Evolutionary conservation across 192 early-diverging fungal species (phyloP), one percentile per base, ranked within the genome.

Genomic region (Helicostylum pulchrum): DNA sequence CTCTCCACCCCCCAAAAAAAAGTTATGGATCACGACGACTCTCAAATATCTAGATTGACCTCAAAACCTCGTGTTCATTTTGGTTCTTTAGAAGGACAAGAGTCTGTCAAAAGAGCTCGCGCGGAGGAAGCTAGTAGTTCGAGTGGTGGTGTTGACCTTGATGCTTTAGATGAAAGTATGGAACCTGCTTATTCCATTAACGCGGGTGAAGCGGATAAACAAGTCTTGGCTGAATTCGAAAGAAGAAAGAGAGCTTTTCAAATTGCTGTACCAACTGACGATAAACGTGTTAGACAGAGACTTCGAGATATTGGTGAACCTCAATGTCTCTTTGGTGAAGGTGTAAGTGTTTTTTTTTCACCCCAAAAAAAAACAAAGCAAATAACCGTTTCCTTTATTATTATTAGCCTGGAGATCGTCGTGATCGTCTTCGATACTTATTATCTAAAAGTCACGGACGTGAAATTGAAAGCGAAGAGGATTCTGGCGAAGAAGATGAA

Each of bases 321-420:
- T 1, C 87, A 93, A 66, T 95, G 93, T 53, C 73, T 96, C 0
- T 99, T 99, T 74, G 96, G 87, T 39, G 96, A 99, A 84, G 96
- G 91, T 49, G 91, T 91, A 86, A 68, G 81, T 59, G 2, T 30
- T 8, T 21, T 48, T 14, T 48, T 48, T 1, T 17, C 26, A 26
- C 26, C 26, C 26, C 26, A 0, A 26, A 26, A 26, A 26, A 26
- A 12, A 48, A n/a, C n/a, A n/a, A 17, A 48, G 46, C 46, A 12
- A 8, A 14, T 12, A 67, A 26, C 43, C 26, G 7, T 14, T 45
- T 59, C 15, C 52, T 50, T 42, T 68, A 4, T 17, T 21, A 17
- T 57, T 14, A 34, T 4, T 46, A 87, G 78, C 77, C 90, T 48
- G 90, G 81, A 9, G 94, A 95, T 46, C 77, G 96, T 45, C 79